phyloP scores from a whole-genome alignment of 306 rosid species.

The Ammopiptanthus mongolicus region DNA sequence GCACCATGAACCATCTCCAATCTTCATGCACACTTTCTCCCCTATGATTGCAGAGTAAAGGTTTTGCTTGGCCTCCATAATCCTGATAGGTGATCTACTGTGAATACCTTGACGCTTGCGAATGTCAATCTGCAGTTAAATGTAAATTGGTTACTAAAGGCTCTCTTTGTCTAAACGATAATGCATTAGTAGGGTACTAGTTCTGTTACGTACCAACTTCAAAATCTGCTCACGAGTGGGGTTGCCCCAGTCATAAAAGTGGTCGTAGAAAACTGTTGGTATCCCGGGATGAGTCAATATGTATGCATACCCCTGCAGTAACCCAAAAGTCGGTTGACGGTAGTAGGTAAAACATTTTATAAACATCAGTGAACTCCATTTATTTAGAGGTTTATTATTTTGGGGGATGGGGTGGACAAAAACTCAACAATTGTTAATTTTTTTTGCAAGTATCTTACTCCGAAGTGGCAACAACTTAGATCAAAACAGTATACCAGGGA shows the following conservation, averaged over 20 bases:
- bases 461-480: neutral
- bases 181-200: neutral
- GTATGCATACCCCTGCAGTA: conserved; percentile 78
- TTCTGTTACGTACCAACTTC: conserved; percentile 53
- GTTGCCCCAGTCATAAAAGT: conserved; percentile 66
- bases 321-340: neutral
- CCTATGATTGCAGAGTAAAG: conserved; percentile 83
- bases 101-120: conserved; percentile 74
- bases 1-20: conserved; percentile 85
- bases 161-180: neutral
- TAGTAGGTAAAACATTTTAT: neutral
- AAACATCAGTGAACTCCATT: neutral
- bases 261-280: conserved; percentile 91
- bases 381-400: neutral
- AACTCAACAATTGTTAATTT: neutral
- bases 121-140: conserved; percentile 54
- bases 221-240: conserved; percentile 66
- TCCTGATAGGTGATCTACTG: conserved; percentile 68
- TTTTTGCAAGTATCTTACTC: neutral
- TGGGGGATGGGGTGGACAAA: neutral
- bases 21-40: conserved; percentile 78
- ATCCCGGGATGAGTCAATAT: conserved; percentile 89
- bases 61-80: conserved; percentile 72
- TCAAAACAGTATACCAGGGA: neutral
- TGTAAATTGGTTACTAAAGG: neutral